Percentiles rank a stretch among this genome's conserved stretches.
Evolutionary conservation across 345 rosid species (phyloP).

Genomic region (Salix arbutifolia): DNA sequence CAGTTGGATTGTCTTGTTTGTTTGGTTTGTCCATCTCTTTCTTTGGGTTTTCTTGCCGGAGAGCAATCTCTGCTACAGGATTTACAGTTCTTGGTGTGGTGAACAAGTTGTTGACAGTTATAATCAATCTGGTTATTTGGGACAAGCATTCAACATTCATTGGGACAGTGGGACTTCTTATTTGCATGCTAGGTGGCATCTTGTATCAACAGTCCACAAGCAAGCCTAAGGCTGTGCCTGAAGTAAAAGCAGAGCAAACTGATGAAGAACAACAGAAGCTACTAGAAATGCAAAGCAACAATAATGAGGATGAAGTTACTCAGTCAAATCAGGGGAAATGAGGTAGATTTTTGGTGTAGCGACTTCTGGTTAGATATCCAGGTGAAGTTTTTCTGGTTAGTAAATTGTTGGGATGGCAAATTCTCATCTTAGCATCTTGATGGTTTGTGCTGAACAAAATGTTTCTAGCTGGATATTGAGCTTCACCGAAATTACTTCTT

Average conservation of each 20-base stretch:
- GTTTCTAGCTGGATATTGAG: not conserved
- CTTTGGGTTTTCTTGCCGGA: constrained; percentile 93
- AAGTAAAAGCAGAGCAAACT: constrained; percentile 32
- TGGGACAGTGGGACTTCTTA: constrained; percentile 81
- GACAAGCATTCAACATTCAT: constrained; percentile 82
- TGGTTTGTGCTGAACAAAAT: not conserved
- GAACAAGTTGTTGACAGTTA: constrained; percentile 84
- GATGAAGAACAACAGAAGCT: constrained; percentile 71
- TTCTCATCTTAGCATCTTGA: not conserved
- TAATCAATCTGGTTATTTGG: constrained; percentile 82
- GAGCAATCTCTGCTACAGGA: constrained; percentile 94
- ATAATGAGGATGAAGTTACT: constrained; percentile 25
- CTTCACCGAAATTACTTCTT: not conserved
- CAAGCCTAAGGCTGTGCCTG: constrained; percentile 53
- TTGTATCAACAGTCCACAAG: constrained; percentile 85
- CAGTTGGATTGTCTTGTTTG: constrained; percentile 78
- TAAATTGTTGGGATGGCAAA: not conserved
- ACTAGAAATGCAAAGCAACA: constrained; percentile 63
- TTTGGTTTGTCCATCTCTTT: constrained; percentile 92
- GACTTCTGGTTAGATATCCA: not conserved
- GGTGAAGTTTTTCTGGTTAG: not conserved
- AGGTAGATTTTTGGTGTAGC: not conserved
- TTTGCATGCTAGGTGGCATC: constrained; percentile 87
- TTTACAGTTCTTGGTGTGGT: constrained; percentile 98
- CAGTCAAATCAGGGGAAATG: constrained; percentile 13